These are phyloP conservation scores for Naematelia aurantialba DNA, from an alignment of 768 basidiomycete genomes.

Conservation along the genomic window DNA sequence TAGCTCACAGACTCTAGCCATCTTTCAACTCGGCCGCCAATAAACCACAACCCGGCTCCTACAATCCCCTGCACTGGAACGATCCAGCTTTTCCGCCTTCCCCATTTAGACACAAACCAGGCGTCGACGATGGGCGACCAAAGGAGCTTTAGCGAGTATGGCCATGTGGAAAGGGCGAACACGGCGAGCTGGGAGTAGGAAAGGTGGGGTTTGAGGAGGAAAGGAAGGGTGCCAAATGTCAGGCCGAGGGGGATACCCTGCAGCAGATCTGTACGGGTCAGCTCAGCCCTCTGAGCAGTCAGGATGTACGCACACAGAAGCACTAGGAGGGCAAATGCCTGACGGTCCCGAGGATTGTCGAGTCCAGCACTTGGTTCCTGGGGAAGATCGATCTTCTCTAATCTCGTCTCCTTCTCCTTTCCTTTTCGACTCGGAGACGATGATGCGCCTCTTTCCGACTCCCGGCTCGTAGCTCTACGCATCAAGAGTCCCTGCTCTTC, in stretches of 20 bases:
- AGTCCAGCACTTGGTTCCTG: slow-evolving; percentile 30
- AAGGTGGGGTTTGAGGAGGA: slow-evolving; percentile 87
- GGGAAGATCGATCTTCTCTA: slow-evolving; percentile 15
- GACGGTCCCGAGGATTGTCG: slow-evolving; percentile 71
- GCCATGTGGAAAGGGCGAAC: slow-evolving; percentile 75
- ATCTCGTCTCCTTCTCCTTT: slow-evolving; percentile 18
- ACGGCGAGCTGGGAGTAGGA: slow-evolving; percentile 96
- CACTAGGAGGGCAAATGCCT: slow-evolving; percentile 77
- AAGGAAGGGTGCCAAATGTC: slow-evolving; percentile 92
- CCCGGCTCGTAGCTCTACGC: slow-evolving; percentile 6
- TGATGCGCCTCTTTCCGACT: slow-evolving; percentile 2
- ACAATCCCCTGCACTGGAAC: slow-evolving; percentile 93
- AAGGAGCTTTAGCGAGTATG: slow-evolving; percentile 88
- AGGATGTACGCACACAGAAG: slow-evolving; percentile 68
- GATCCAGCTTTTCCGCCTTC: slow-evolving; percentile 98
- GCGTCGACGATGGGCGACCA: slow-evolving; percentile 99
- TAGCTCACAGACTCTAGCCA: slow-evolving; percentile 69
- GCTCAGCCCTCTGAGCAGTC: slow-evolving; percentile 2
- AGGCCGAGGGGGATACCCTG: slow-evolving; percentile 93
- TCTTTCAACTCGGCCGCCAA: slow-evolving; percentile 61
- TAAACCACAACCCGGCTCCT: slow-evolving; percentile 61
- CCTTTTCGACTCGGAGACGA: not conserved
- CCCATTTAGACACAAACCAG: slow-evolving; percentile 64
- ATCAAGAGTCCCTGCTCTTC: slow-evolving; percentile 42
- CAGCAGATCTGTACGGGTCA: slow-evolving; percentile 48